These are phyloP conservation scores for Trametes sanguinea DNA, from an alignment of 768 basidiomycete genomes.

Conservation along the genomic window DNA sequence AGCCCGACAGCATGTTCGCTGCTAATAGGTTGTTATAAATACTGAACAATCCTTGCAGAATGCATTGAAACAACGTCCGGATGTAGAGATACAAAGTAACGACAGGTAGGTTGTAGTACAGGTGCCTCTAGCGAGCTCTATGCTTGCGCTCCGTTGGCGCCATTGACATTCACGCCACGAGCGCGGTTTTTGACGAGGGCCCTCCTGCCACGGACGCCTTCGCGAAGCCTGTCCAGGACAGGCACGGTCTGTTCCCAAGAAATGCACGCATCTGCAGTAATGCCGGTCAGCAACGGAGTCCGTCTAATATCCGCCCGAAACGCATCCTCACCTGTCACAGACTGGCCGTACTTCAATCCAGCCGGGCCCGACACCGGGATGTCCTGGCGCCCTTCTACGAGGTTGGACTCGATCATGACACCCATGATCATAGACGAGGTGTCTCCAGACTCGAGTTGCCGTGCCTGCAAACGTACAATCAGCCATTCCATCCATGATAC, in stretches of 20 bases:
- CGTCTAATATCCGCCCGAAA: not conserved
- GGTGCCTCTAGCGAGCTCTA: not conserved
- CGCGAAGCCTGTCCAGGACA: slow-evolving; percentile 80
- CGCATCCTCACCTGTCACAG: slow-evolving; percentile 71
- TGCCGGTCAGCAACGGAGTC: not conserved
- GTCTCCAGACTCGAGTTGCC: slow-evolving; percentile 70
- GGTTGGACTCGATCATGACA: slow-evolving; percentile 94
- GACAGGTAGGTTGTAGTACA: not conserved
- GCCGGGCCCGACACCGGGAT: slow-evolving; percentile 72
- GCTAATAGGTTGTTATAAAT: not conserved
- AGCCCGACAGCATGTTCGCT: not conserved
- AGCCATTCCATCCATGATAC: not conserved
- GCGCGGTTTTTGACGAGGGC: slow-evolving; percentile 43
- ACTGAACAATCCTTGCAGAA: not conserved
- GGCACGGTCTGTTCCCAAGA: slow-evolving; percentile 88
- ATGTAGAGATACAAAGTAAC: slow-evolving; percentile 10
- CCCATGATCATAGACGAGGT: slow-evolving; percentile 80
- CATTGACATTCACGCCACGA: slow-evolving; percentile 27
- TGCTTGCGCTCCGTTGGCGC: slow-evolving; percentile 24
- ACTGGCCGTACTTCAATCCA: slow-evolving; percentile 79
- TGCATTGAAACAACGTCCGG: not conserved
- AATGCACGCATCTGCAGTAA: slow-evolving; percentile 43
- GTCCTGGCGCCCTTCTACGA: slow-evolving; percentile 85
- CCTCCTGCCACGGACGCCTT: slow-evolving; percentile 81
- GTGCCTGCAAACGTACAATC: slow-evolving; percentile 48